Base-by-base conservation (phyloP, 1,139 yeast species). In the Suhomyces bokatorum region DNA sequence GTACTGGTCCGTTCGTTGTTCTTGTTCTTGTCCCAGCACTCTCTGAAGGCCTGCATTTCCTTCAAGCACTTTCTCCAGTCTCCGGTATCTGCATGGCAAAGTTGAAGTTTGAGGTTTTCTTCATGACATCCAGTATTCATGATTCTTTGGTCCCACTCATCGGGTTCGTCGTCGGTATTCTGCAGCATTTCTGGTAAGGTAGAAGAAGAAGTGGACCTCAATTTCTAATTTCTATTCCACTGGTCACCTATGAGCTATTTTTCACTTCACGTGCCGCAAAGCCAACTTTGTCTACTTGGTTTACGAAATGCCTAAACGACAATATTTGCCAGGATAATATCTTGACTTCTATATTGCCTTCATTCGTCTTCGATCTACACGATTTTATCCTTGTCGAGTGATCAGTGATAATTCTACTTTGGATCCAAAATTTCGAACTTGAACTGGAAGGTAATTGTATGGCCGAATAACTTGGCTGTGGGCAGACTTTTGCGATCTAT, bases 41-140 rank as follows among this genome's bases (percentile, higher is more conserved):
- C 71, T 42, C 78, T 73, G 58, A 85, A 85, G 1, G 79, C 86
- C 36, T 73, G 71, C 87, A 85, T 81, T 70, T 86, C 91, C 27
- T 69, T 65, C 2, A 77, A 54, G 54, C 95, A 86, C 59, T 81
- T 68, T 50, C 95, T 68, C 95, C 95, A 86, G 60, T 86, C 95
- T 4, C 85, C 83, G 0, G 81, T 84, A 52, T 86, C 93, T 7
- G 91, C 90, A 59, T 85, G 91, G 52, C 95, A 86, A 27, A 86
- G 63, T 52, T 83, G 89, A 24, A 86, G 65, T 30, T 75, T 78
- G 52, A 83, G 61, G 56, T 86, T 86, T 58, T 86, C 89, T 38
- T 73, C 81, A 36, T 80, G 79, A 57, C 95, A 86, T 0, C 95
- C 95, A 0, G 95, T 85, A 24, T 81, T 73, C 26, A 79, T 75